Evolutionary conservation across 306 rosid genomes (phyloP), one percentile per base, ranked within the genome.

Genomic region (Gillenia trifoliata): DNA sequence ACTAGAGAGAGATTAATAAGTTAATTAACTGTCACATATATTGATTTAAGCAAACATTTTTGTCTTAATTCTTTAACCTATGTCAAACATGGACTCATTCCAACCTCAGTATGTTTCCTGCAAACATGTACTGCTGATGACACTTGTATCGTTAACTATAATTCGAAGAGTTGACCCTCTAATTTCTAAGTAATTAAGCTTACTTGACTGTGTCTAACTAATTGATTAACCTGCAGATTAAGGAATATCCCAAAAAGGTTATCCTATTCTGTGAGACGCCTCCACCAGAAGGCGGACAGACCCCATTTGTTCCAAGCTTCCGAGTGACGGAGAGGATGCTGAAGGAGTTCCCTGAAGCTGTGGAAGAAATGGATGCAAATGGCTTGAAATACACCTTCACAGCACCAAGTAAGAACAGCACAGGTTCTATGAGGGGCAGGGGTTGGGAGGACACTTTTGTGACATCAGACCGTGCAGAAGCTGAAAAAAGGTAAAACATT

Each of bases 231-330:
- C 83, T 59, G 64, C 64, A 88, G 96, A 78, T 92, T 6, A 88
- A 87, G 83, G 96, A 90, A 66, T 80, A 10, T 74, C 98, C 96
- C 0, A 79, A 87, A 74, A 82, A 79, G 75, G 79, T 92, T 25
- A 77, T 86, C 59, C 79, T 90, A 26, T 92, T 81, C 73, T 90
- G 96, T 67, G 98, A 92, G 85, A 83, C 83, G 73, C 94, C 96
- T 8, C 94, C 96, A 5, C 94, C 94, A 0, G 90, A 90, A 81
- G 98, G 98, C 20, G 96, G 98, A 80, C 77, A 90, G 70, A 92
- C 98, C 4, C 96, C 96, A 1, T 75, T 92, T 66, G 96, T 92
- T 75, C 96, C 96, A 25, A 90, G 98, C 76, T 92, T 92, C 82
- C 50, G 65, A 66, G 86, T 92, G 60, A 84, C 96, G 3, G 90